These are phyloP conservation scores for Lepidium campestre DNA, from an alignment of 441 rosid genomes.

Conservation along the genomic window DNA sequence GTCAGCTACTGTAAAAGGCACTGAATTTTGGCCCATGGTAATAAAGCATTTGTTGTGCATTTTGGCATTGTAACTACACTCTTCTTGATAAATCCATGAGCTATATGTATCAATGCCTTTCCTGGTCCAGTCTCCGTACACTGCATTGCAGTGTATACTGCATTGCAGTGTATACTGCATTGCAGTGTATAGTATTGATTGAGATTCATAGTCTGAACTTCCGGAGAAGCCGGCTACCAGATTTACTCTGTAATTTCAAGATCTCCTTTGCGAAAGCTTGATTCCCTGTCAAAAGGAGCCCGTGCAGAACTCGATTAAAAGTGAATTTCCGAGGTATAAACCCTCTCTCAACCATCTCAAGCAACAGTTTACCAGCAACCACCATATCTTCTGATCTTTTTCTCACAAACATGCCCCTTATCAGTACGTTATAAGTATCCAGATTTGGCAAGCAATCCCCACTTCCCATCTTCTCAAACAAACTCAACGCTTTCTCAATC, in stretches of 20 bases:
- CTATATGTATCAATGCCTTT: not conserved
- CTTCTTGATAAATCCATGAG: constrained; percentile 3
- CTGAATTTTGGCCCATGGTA: constrained; percentile 19
- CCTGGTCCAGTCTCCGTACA: not conserved
- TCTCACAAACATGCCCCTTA: constrained; percentile 76
- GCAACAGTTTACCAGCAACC: constrained; percentile 70
- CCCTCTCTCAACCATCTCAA: constrained; percentile 94
- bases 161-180: not conserved
- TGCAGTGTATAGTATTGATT: no score
- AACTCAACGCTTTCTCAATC: constrained; percentile 55
- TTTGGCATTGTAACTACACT: not conserved
- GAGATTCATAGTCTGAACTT: constrained; percentile 51
- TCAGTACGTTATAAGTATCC: constrained; percentile 78
- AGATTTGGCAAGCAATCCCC: constrained; percentile 76
- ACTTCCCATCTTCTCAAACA: constrained; percentile 62
- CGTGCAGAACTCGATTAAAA: constrained; percentile 73
- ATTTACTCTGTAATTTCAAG: constrained; percentile 65
- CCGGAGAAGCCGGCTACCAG: constrained; percentile 47
- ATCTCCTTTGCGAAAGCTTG: constrained; percentile 71
- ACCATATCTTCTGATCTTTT: constrained; percentile 68
- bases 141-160: not conserved
- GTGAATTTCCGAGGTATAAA: constrained; percentile 71
- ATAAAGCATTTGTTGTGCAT: constrained; percentile 8
- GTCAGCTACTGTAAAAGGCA: constrained; percentile 15
- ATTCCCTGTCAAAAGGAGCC: constrained; percentile 80